These are phyloP conservation scores for Phytophthora vignae DNA, from an alignment of 352 stramenopile species.

Conservation along the genomic window DNA sequence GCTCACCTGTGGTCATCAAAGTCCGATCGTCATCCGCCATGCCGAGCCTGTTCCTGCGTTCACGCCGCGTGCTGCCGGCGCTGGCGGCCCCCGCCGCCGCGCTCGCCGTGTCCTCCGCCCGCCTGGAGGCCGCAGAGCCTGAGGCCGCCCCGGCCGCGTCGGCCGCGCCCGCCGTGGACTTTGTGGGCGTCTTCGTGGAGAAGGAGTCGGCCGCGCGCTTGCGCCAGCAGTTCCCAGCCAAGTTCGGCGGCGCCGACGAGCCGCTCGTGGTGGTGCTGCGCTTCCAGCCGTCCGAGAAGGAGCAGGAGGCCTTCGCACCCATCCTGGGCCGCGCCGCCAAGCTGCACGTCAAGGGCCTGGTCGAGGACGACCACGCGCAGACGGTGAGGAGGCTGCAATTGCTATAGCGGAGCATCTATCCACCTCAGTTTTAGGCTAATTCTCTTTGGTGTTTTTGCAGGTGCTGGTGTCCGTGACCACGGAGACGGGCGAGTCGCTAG, in stretches of 20 bases:
- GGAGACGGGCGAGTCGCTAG: slow-evolving; percentile 68
- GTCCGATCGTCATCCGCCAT: slow-evolving; percentile 1
- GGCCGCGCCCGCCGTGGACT: slow-evolving; percentile 53
- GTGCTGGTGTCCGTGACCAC: slow-evolving; percentile 76
- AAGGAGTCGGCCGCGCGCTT: slow-evolving; percentile 60
- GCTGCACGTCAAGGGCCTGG: slow-evolving; percentile 73
- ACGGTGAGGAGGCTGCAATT: slow-evolving; percentile 32
- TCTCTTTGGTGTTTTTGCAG: slow-evolving; percentile 15
- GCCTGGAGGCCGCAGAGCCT: slow-evolving; percentile 33
- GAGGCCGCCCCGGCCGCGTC: not conserved
- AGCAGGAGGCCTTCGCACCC: slow-evolving; percentile 79
- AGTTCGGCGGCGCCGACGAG: slow-evolving; percentile 52
- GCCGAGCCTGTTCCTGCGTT: slow-evolving; percentile 25
- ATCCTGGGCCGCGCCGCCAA: slow-evolving; percentile 66
- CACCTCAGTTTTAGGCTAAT: too few relatives aligned
- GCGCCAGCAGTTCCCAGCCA: slow-evolving; percentile 61
- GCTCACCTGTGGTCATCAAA: slow-evolving; percentile 11
- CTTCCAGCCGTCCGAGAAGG: slow-evolving; percentile 73
- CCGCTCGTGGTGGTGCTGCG: slow-evolving; percentile 80
- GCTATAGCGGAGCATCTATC: not conserved
- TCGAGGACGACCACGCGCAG: slow-evolving; percentile 72
- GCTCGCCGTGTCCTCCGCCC: slow-evolving; percentile 26
- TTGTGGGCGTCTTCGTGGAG: slow-evolving; percentile 81
- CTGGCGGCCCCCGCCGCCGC: slow-evolving; percentile 38
- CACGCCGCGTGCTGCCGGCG: slow-evolving; percentile 36